Percentiles rank a stretch among this genome's conserved stretches.
Evolutionary conservation across 352 stramenopile species (phyloP).

Genomic region (Phytopythium kandeliae): DNA sequence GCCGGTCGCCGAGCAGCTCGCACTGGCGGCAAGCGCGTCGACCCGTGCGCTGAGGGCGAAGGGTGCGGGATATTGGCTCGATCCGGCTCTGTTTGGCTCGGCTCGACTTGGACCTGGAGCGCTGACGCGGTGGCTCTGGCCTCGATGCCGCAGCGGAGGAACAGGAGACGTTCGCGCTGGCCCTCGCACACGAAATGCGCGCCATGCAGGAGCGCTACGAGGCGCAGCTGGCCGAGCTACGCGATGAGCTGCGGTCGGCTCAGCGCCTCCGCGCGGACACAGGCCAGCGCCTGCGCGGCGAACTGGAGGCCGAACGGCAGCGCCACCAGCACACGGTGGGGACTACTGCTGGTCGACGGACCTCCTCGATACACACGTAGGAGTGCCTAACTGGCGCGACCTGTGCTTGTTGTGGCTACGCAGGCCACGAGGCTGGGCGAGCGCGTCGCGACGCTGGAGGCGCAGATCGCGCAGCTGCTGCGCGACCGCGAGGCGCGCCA

Average conservation of each 20-base stretch:
- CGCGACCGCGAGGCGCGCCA: slow-evolving; percentile 12
- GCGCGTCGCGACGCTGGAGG: slow-evolving; percentile 31
- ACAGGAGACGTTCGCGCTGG: slow-evolving; percentile 67
- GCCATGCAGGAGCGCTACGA: slow-evolving; percentile 68
- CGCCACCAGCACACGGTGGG: slow-evolving; percentile 35
- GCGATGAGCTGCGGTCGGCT: slow-evolving; percentile 36
- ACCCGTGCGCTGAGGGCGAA: slow-evolving; percentile 13
- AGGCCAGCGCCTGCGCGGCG: slow-evolving; percentile 32
- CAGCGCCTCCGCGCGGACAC: slow-evolving; percentile 41
- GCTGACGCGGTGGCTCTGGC: not conserved
- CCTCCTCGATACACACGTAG: no score
- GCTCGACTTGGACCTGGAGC: not conserved
- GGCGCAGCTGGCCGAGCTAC: slow-evolving; percentile 55
- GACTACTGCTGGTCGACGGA: no score
- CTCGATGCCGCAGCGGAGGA: slow-evolving; percentile 32
- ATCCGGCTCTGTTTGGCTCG: no score
- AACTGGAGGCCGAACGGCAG: slow-evolving; percentile 45
- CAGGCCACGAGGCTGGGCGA: slow-evolving; percentile 41
- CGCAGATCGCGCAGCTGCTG: slow-evolving; percentile 26
- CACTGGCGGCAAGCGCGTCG: slow-evolving; percentile 15
- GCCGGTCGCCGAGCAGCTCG: slow-evolving; percentile 47
- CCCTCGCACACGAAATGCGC: slow-evolving; percentile 60
- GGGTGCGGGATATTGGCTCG: no score
- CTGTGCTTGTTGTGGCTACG: no score
- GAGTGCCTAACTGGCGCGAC: no score